phyloP scores from a whole-genome alignment of 2,329 filamentous ascomycete genomes.

The Alternaria infectoria region DNA sequence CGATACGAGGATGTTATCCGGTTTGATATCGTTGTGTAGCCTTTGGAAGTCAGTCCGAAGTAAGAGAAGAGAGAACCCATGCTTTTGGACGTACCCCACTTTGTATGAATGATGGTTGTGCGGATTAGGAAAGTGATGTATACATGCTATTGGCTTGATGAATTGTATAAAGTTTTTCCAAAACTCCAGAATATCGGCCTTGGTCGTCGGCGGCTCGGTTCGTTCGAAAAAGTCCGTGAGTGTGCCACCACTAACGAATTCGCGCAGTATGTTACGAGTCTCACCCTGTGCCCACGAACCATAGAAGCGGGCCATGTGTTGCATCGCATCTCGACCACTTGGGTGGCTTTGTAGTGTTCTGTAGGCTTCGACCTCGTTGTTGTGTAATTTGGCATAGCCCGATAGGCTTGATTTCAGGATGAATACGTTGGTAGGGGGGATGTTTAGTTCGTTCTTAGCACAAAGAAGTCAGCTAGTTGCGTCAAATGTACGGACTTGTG shows the following conservation, averaged over 20 bases:
- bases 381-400: constrained; percentile 5
- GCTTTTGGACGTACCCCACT: neutral
- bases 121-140: constrained; percentile 28
- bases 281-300: constrained; percentile 22
- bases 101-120: neutral
- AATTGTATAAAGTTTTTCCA: constrained; percentile 42
- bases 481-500: fast-evolving
- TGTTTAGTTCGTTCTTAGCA: neutral
- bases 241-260: constrained; percentile 43
- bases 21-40: constrained; percentile 54
- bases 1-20: constrained; percentile 50
- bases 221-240: constrained; percentile 37
- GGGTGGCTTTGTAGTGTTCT: neutral
- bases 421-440: constrained; percentile 7
- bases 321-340: neutral
- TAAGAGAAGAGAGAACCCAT: fast-evolving
- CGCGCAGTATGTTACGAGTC: constrained; percentile 45
- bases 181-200: constrained; percentile 35
- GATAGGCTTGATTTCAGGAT: constrained; percentile 22
- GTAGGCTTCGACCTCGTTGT: constrained; percentile 22
- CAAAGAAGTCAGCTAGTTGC: neutral
- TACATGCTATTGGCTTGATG: constrained; percentile 28
- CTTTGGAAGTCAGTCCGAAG: constrained; percentile 20
- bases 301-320: constrained; percentile 17
- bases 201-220: constrained; percentile 27